Conservation (phyloP, 2,329 filamentous ascomycete species). For the Cladophialophora psammophila region DNA sequence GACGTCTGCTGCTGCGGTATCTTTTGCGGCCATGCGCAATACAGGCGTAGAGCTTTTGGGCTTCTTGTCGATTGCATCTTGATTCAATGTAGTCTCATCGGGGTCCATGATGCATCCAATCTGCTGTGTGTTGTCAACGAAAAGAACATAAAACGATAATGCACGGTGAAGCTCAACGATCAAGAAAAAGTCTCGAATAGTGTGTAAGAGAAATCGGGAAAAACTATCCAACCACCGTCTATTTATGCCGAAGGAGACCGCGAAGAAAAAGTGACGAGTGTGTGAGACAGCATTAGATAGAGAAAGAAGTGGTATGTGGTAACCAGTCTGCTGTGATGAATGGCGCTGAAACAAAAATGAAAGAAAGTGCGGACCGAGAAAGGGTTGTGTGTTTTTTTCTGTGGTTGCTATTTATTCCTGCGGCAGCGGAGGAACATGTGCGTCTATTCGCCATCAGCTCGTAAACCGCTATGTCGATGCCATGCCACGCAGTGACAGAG, state of each 20-base stretch:
- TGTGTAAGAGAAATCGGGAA: background rate
- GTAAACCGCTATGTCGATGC: background rate
- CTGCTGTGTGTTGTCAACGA: background rate
- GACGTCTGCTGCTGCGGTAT: slow-evolving; percentile 14
- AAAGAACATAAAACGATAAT: background rate
- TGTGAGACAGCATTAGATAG: background rate
- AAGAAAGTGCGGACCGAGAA: background rate
- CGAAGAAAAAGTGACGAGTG: background rate
- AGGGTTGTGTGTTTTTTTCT: background rate
- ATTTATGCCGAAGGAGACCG: background rate
- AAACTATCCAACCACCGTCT: background rate
- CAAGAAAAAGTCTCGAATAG: background rate
- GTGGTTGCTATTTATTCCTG: background rate
- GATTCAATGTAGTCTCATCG: slow-evolving; percentile 22
- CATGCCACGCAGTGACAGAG: background rate
- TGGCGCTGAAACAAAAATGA: background rate
- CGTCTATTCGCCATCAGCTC: background rate
- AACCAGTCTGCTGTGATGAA: background rate
- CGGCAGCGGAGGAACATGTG: background rate
- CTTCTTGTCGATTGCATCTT: slow-evolving; percentile 12
- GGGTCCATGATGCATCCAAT: slow-evolving; percentile 25
- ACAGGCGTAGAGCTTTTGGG: slow-evolving; percentile 25
- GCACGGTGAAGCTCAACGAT: background rate
- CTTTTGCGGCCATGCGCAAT: slow-evolving; percentile 23
- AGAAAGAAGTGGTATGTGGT: background rate